Evolutionary conservation across 768 basidiomycete genomes (phyloP), one percentile per base, ranked within the genome.

Genomic region (Collybiopsis luxurians): DNA sequence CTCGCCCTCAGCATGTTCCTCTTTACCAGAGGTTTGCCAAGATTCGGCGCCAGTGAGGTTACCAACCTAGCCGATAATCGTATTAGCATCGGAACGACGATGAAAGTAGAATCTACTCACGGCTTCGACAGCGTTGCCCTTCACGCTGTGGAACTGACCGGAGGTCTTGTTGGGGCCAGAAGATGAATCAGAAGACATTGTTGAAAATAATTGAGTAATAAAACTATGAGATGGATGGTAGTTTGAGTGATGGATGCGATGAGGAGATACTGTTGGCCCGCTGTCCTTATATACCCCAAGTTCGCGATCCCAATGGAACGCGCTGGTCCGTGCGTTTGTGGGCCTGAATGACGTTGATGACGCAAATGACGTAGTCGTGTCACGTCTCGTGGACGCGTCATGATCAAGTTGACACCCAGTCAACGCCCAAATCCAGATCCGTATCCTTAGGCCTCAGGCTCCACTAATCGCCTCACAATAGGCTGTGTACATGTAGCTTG

Each of bases 1-100:
- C 64, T 83, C 80, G 45, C 82, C 82, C 38, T 72, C 64, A 2
- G 74, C 75, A 61, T 83, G 83, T 65, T 83, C 81, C 58, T 79
- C 59, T 64, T 77, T 74, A n/a, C 83, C 83, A 4, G 75, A 74
- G 21, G 72, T 62, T 51, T 74, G 66, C 81, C 78, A 81, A 2
- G 76, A 68, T 2, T 63, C 63, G 6, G 75, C 67, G 12, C 81
- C 81, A 10, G 81, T 81, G 10, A 74, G 17, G 61, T 80, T 79
- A 23, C 82, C 82, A 58, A 82, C 69, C 62, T 65, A 7, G 3
- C n/a, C 13, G 43, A 36, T 2, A 38, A 38, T 31, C 6, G 17
- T 10, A 42, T 42, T 9, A 21, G 19, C 19, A 42, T 42, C 6
- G n/a, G 6, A 42, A 23, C 13, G 46, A 24, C 11, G n/a, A 26